Evolutionary conservation across 148 eudicot genomes (phyloP).

Genomic region (Heliamphora exappendiculata): DNA sequence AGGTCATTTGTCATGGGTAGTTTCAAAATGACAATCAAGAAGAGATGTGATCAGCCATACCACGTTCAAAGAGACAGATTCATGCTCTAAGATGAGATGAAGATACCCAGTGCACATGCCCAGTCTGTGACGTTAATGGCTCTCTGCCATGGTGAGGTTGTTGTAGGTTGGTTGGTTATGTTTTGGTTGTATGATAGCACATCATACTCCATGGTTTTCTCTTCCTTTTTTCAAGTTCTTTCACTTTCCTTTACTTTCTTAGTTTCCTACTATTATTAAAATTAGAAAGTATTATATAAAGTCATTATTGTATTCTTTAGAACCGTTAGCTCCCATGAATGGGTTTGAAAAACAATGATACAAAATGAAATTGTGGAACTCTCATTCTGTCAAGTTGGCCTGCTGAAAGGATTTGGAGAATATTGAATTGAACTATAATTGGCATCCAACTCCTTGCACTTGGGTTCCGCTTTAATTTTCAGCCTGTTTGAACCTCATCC

Average conservation of each 20-base stretch:
- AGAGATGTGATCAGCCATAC: background rate
- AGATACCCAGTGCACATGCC: background rate
- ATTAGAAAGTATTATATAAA: background rate
- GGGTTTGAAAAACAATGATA: background rate
- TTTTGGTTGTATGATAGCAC: slow-evolving; percentile 6
- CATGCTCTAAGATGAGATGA: background rate
- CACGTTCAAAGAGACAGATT: background rate
- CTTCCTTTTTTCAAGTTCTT: background rate
- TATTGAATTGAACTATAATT: too few relatives aligned
- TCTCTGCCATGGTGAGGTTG: background rate
- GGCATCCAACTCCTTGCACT: background rate
- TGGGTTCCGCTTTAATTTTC: too few relatives aligned
- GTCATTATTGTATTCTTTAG: slow-evolving; percentile 9
- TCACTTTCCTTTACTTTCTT: background rate
- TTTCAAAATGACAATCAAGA: background rate
- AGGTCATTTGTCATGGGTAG: background rate
- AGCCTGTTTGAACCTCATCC: too few relatives aligned
- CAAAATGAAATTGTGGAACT: background rate
- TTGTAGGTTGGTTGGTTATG: background rate
- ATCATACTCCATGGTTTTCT: background rate
- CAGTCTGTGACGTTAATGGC: background rate
- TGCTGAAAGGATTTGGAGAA: background rate
- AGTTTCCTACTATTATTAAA: background rate
- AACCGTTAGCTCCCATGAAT: background rate
- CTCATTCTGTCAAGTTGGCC: background rate